phyloP scores from a whole-genome alignment of 306 rosid species.

The Cucurbita maxima region DNA sequence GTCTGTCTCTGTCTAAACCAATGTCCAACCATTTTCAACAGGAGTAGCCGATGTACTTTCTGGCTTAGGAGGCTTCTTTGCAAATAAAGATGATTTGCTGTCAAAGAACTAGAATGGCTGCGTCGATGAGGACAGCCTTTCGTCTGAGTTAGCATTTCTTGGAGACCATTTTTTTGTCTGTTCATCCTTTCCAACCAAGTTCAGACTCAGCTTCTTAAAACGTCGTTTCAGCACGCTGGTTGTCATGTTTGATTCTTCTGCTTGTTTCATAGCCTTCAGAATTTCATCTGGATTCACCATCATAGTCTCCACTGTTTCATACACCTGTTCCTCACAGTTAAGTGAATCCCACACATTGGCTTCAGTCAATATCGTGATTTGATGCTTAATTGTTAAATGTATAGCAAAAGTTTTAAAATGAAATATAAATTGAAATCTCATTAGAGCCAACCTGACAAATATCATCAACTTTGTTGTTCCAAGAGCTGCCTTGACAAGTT shows the following conservation, averaged over 20 bases:
- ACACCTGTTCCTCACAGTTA: constrained; percentile 34
- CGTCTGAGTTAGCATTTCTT: constrained; percentile 25
- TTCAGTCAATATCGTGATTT: neutral
- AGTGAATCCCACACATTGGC: neutral
- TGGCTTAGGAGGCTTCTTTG: constrained; percentile 56
- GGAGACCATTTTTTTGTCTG: constrained; percentile 24
- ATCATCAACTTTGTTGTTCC: constrained; percentile 62
- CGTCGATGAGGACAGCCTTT: constrained; percentile 19
- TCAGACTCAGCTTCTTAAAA: constrained; percentile 51
- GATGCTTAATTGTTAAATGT: neutral
- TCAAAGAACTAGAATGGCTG: constrained; percentile 82
- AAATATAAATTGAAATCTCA: constrained; percentile 3
- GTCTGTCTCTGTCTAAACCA: constrained; percentile 17
- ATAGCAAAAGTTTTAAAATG: neutral
- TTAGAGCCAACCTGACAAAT: constrained; percentile 57
- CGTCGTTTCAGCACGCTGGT: constrained; percentile 39
- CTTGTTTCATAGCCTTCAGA: constrained; percentile 44
- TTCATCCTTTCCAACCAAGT: constrained; percentile 60
- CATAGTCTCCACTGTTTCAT: constrained; percentile 81
- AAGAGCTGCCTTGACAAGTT: constrained; percentile 38
- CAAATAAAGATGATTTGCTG: constrained; percentile 60
- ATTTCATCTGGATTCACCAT: constrained; percentile 74
- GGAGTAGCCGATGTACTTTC: constrained; percentile 21
- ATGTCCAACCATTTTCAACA: constrained; percentile 32
- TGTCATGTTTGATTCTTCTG: constrained; percentile 33